Evolutionary conservation across 129 eudicot species (phyloP).

Genomic region (Tagetes erecta): DNA sequence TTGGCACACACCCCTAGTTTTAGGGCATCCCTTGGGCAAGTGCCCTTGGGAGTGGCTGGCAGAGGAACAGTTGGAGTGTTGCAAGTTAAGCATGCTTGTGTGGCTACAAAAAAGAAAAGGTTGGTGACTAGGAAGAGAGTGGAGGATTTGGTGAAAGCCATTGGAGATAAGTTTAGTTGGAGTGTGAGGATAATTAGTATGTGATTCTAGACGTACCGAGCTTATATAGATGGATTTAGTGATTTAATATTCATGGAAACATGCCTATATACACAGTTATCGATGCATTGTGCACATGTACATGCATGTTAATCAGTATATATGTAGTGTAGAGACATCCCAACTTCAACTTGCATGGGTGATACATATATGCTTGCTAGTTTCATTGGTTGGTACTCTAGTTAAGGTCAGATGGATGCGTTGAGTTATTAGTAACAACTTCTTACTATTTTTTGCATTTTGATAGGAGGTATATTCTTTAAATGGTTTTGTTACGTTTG

Average conservation of each 20-base stretch:
- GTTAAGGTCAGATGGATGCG: not conserved
- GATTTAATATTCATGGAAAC: slow-evolving; percentile 16
- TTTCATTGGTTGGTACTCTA: slow-evolving; percentile 14
- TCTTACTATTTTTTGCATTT: no score
- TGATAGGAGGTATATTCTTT: no score
- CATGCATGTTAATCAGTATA: not conserved
- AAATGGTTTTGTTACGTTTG: no score
- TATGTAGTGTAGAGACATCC: not conserved
- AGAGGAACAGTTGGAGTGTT: slow-evolving; percentile 34
- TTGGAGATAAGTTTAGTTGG: slow-evolving; percentile 24
- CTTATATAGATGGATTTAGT: slow-evolving; percentile 31
- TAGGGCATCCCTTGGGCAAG: slow-evolving; percentile 45
- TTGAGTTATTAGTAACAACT: no score
- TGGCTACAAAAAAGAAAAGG: slow-evolving; percentile 48
- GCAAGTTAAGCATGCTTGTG: slow-evolving; percentile 46
- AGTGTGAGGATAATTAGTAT: slow-evolving; percentile 23
- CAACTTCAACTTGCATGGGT: slow-evolving; percentile 17
- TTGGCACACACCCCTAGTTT: slow-evolving; percentile 44
- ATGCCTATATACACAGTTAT: not conserved
- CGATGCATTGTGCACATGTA: not conserved
- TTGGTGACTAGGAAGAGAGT: slow-evolving; percentile 48
- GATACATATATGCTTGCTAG: slow-evolving; percentile 16
- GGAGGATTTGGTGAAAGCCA: slow-evolving; percentile 43
- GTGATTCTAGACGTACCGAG: slow-evolving; percentile 13
- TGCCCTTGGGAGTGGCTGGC: slow-evolving; percentile 23